A percentile compares a stretch with the other conserved stretches of the same genome.
phyloP scores from a whole-genome alignment of 495 filamentous ascomycete species.

The Delitschia confertaspora region DNA sequence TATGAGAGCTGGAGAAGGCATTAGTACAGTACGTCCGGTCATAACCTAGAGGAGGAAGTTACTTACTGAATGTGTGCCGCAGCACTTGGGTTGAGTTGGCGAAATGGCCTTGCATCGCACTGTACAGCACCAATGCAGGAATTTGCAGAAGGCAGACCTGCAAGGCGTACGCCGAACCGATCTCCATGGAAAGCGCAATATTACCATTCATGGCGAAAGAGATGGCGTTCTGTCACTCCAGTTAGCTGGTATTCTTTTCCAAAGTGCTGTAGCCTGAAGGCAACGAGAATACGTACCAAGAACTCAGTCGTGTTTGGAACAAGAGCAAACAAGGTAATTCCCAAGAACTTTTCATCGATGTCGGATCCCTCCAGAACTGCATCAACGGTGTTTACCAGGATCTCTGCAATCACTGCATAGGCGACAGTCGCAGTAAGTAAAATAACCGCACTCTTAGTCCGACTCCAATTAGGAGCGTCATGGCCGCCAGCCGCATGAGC shows the following conservation, averaged over 20 bases:
- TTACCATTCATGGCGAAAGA: slow-evolving; percentile 99
- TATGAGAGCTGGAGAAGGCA: slow-evolving; percentile 53
- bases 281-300: slow-evolving; percentile 67
- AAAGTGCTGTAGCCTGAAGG: neutral
- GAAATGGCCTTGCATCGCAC: slow-evolving; percentile 49
- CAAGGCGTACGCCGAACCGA: slow-evolving; percentile 92
- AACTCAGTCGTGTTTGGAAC: slow-evolving; percentile 99
- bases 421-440: slow-evolving; percentile 82
- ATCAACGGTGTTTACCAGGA: slow-evolving; percentile 92
- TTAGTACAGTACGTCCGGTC: slow-evolving; percentile 6
- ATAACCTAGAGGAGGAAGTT: neutral
- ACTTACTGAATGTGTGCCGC: slow-evolving; percentile 70
- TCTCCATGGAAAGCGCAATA: slow-evolving; percentile 97
- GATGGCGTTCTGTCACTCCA: slow-evolving; percentile 70
- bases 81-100: slow-evolving; percentile 51
- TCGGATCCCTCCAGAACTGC: slow-evolving; percentile 81
- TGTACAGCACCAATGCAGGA: slow-evolving; percentile 85
- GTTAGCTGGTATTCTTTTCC: slow-evolving; percentile 32
- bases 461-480: slow-evolving; percentile 96
- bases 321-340: slow-evolving; percentile 92
- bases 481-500: slow-evolving; percentile 61
- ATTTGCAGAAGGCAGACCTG: slow-evolving; percentile 98
- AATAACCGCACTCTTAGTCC: slow-evolving; percentile 79
- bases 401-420: slow-evolving; percentile 94
- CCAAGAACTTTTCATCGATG: slow-evolving; percentile 96